A percentile compares a stretch with the other conserved stretches of the same genome.
Conservation (phyloP, 2,329 filamentous ascomycete species). For the Aspergillus terreus region DNA sequence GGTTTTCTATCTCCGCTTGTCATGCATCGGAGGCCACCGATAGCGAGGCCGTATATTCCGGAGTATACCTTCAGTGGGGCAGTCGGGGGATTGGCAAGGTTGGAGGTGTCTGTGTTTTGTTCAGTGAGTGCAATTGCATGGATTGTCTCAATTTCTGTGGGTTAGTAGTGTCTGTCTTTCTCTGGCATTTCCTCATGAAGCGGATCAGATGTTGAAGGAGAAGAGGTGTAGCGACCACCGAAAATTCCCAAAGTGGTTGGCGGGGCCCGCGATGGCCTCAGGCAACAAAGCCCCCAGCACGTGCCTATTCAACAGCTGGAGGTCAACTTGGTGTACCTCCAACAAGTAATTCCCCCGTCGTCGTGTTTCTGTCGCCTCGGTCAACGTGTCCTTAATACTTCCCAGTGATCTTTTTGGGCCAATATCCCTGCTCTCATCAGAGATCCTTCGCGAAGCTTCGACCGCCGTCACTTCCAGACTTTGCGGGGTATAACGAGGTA, state of each 20-base stretch:
- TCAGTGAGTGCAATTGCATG: background rate
- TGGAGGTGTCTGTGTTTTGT: background rate
- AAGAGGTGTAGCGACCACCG: background rate
- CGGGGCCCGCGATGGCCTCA: slow-evolving; percentile 13
- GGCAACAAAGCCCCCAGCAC: slow-evolving; percentile 17
- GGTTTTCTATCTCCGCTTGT: slow-evolving; percentile 19
- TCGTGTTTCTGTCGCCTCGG: background rate
- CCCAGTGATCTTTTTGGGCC: background rate
- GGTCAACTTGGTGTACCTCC: too few species aligned
- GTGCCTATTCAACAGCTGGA: slow-evolving; percentile 10
- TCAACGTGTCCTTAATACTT: background rate
- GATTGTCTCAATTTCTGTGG: too few species aligned
- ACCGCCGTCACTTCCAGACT: slow-evolving; percentile 9
- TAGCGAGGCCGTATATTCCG: slow-evolving; percentile 14
- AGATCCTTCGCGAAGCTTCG: slow-evolving; percentile 31
- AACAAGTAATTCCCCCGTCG: background rate
- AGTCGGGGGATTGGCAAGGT: background rate
- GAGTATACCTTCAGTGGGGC: slow-evolving; percentile 21
- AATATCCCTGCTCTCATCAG: background rate
- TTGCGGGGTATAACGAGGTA: slow-evolving; percentile 11
- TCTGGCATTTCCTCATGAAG: background rate
- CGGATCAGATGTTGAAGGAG: background rate
- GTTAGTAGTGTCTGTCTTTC: too few species aligned
- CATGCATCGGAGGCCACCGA: slow-evolving; percentile 36
- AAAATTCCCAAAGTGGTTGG: background rate